These are phyloP conservation scores for Chromera velia DNA, from an alignment of 73 alveolate species.

Conservation along the genomic window DNA sequence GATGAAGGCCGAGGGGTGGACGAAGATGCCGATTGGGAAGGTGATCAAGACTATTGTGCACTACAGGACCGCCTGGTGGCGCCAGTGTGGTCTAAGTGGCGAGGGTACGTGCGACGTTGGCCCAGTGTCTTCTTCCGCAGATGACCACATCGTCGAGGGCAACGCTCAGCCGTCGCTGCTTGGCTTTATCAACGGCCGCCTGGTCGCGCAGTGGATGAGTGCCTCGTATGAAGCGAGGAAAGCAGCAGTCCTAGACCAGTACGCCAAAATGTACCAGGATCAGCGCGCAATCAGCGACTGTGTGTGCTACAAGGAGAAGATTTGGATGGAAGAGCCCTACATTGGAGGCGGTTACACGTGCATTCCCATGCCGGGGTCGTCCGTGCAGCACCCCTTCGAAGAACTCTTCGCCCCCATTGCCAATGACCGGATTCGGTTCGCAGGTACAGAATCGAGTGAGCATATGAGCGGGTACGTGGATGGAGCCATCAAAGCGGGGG, in stretches of 20 bases:
- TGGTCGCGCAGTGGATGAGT: neutral
- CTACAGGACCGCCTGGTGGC: too few relatives aligned
- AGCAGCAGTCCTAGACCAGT: neutral
- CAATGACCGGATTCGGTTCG: neutral
- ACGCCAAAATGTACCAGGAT: neutral
- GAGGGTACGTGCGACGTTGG: neutral
- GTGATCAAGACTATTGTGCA: too few relatives aligned
- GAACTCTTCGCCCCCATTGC: neutral
- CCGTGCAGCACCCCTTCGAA: neutral
- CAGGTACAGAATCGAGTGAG: neutral
- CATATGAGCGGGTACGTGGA: neutral
- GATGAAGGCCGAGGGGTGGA: neutral
- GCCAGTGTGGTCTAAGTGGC: too few relatives aligned
- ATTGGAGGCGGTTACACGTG: neutral
- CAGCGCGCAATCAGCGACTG: neutral
- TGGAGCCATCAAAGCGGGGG: neutral
- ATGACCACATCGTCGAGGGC: neutral
- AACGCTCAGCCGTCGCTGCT: neutral
- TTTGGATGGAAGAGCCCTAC: neutral
- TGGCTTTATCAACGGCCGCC: neutral
- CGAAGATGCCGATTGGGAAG: neutral
- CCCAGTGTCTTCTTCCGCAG: neutral
- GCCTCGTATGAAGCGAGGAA: neutral
- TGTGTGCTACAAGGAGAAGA: conserved; percentile 1
- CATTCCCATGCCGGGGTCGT: neutral